A percentile compares a stretch with the other conserved stretches of the same genome.
Conservation (phyloP, 2,329 filamentous ascomycete species). For the Aspergillus flavus region DNA sequence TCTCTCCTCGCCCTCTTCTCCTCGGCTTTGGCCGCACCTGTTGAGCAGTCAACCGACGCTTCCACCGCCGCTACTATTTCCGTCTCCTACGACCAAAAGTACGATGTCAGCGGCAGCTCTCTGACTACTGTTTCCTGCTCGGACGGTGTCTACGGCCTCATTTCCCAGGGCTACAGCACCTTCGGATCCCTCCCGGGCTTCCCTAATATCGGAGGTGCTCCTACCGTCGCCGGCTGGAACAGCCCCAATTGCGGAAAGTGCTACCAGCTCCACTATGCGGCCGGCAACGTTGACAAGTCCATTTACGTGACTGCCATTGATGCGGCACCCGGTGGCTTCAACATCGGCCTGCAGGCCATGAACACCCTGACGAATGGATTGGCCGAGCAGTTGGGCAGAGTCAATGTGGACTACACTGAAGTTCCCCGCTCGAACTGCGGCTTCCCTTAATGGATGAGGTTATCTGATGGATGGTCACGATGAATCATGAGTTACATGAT, state of each 20-base stretch:
- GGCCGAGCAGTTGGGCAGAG: conserved; percentile 47
- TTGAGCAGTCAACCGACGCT: conserved; percentile 8
- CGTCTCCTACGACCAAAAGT: conserved; percentile 73
- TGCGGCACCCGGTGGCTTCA: conserved; percentile 49
- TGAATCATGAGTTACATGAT: conserved; percentile 2
- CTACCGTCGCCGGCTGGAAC: conserved; percentile 52
- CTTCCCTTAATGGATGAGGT: neutral
- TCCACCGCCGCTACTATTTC: conserved; percentile 25
- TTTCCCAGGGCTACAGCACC: conserved; percentile 37
- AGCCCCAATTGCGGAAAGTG: conserved; percentile 55
- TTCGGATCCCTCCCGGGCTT: conserved; percentile 50
- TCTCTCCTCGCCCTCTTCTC: conserved; percentile 28
- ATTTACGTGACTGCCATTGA: conserved; percentile 56
- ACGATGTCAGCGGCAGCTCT: conserved; percentile 62
- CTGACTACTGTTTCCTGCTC: conserved; percentile 55
- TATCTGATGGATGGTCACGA: neutral
- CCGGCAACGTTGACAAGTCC: conserved; percentile 36
- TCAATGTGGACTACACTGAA: conserved; percentile 35
- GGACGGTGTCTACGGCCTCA: conserved; percentile 39
- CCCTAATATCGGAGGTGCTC: conserved; percentile 54
- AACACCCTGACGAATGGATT: conserved; percentile 51
- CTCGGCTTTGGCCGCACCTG: conserved; percentile 26
- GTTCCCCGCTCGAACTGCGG: conserved; percentile 23
- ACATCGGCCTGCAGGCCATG: conserved; percentile 53
- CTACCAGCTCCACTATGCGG: conserved; percentile 53